Evolutionary conservation across 805 yeast genomes (phyloP).

Genomic region (Wickerhamiella spandovensis): DNA sequence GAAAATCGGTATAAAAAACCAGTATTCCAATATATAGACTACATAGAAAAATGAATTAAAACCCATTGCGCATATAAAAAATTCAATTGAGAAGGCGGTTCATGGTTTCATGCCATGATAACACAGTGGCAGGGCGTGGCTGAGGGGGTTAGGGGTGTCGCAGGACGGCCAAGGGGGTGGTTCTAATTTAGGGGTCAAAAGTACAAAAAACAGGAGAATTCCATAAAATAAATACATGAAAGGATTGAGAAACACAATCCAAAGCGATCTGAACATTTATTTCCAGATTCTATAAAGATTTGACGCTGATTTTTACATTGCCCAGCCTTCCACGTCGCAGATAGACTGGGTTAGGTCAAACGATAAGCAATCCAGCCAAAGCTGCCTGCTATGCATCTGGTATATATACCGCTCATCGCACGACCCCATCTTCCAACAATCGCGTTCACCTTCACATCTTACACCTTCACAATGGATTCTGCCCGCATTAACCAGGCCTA

Average conservation of each 20-base stretch:
- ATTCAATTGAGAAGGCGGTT: background rate
- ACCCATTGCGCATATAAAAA: no score
- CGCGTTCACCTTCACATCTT: background rate
- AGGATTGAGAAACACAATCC: background rate
- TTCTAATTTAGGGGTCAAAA: background rate
- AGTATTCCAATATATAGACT: background rate
- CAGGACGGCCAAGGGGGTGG: background rate
- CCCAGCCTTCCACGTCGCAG: background rate
- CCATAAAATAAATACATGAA: no score
- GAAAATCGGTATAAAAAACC: background rate
- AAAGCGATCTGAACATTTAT: background rate
- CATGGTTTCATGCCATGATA: background rate
- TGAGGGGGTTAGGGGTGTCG: background rate
- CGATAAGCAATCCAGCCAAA: background rate
- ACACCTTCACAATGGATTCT: constrained; percentile 31
- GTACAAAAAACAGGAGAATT: background rate
- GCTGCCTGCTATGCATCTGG: background rate
- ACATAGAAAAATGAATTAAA: no score
- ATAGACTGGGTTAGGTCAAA: background rate
- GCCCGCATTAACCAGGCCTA: constrained; percentile 27
- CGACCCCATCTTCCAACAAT: background rate
- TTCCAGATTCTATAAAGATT: background rate
- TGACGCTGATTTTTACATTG: background rate
- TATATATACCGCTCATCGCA: background rate
- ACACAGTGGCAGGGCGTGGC: background rate